Base-by-base conservation (phyloP, 2,329 filamentous ascomycete genomes). In the Sordariomycetes sp. region DNA sequence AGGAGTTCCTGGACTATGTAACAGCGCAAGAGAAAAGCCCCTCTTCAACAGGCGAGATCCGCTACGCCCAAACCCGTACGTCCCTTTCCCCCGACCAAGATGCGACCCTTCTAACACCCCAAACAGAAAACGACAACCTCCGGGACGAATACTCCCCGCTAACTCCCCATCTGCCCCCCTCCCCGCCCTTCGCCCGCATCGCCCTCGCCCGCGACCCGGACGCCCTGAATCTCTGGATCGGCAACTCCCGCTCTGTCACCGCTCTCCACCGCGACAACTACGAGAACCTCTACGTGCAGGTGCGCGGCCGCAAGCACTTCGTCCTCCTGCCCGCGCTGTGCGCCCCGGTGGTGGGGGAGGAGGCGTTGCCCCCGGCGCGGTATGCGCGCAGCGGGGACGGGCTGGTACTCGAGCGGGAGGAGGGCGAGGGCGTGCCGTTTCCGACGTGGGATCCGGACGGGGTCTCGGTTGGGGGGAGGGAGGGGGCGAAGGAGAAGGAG, bases 141-240 rank as follows among this genome's bases (percentile, higher is more conserved):
- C 82, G 85, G 2, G 77, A 84, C 60, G 90, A 94, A 70, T 94
- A 92, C 68, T 62, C 73, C 0, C 65, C 75, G 0, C 77, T 94
- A 2, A 83, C 85, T 66, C 65, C 73, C 0, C 79, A 89, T 63
- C 81, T 90, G 0, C 85, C 83, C 12, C 70, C 70, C 2, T 79
- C 80, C 58, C 83, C 93, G 53, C 79, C 86, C 1, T 94, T 88
- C 68, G 89, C 88, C 0, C 80, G 85, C 32, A 84, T 90, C 61
- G 88, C 88, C 0, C 79, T 93, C 0, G 74, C 80, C 46, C 76
- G 79, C 54, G 66, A 72, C 0, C 87, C 89, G 0, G 89, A 94
- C 62, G 89, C 89, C 16, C 80, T 90, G 61, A 94, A 94, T 67
- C 77, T 94, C 65, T 93, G 89, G 89, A 83, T 94, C 55, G 89